phyloP scores from a whole-genome alignment of 192 early-diverging fungal genomes.

The Coemansia sp. region DNA sequence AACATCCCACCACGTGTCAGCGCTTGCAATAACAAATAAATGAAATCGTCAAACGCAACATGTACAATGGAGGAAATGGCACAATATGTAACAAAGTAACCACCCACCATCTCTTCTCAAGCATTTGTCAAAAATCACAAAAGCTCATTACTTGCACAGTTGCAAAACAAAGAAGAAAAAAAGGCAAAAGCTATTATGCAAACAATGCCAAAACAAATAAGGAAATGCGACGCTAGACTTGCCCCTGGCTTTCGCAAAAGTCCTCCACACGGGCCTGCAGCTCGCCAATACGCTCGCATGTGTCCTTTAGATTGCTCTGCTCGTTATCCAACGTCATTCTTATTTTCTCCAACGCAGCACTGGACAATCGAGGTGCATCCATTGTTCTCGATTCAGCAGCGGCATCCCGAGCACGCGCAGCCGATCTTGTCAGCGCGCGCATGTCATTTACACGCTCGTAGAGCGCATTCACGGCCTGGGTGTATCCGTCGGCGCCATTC shows the following conservation, averaged over 20 bases:
- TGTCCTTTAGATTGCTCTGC: constrained; percentile 21
- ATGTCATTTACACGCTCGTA: constrained; percentile 36
- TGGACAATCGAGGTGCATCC: constrained; percentile 10
- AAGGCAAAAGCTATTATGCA: not conserved
- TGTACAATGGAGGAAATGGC: not conserved
- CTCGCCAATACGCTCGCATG: constrained; percentile 35
- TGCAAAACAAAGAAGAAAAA: not conserved
- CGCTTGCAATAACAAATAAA: not conserved
- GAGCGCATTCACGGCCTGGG: constrained; percentile 22
- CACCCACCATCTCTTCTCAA: no score
- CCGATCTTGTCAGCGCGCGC: constrained; percentile 16
- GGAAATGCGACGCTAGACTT: not conserved
- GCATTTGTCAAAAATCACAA: not conserved
- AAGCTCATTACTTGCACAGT: not conserved
- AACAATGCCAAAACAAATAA: not conserved
- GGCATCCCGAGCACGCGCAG: constrained; percentile 14
- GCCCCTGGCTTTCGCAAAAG: constrained; percentile 6
- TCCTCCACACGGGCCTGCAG: constrained; percentile 31
- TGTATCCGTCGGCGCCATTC: constrained; percentile 32
- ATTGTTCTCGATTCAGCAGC: constrained; percentile 6
- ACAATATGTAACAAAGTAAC: no score
- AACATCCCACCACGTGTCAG: not conserved
- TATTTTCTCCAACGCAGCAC: constrained; percentile 17
- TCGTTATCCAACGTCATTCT: constrained; percentile 30
- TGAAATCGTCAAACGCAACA: not conserved